Evolutionary conservation across 2,329 filamentous ascomycete species (phyloP).

Genomic region (Sporothrix luriei): DNA sequence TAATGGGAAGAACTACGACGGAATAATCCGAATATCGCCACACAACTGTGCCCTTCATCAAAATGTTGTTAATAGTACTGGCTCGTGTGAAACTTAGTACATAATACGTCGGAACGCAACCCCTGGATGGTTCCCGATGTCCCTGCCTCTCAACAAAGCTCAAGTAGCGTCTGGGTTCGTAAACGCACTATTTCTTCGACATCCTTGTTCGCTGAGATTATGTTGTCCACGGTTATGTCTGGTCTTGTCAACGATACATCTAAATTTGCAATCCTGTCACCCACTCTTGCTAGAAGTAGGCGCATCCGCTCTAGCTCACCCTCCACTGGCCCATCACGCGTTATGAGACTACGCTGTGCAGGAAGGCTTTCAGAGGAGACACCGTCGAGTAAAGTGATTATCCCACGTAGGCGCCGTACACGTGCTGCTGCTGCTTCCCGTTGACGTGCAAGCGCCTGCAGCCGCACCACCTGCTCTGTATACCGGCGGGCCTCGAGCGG

Average conservation of each 20-base stretch:
- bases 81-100: not conserved
- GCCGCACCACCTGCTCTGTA: constrained; percentile 51
- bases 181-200: constrained; percentile 47
- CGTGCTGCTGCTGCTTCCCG: constrained; percentile 44
- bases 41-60: too few relatives aligned
- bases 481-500: constrained; percentile 57
- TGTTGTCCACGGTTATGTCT: not conserved
- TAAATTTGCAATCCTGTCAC: constrained; percentile 53
- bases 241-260: not conserved
- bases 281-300: constrained; percentile 62
- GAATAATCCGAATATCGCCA: too few relatives aligned
- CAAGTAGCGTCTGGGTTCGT: constrained; percentile 50
- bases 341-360: constrained; percentile 68
- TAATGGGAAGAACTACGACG: too few relatives aligned
- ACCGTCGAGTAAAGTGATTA: constrained; percentile 56
- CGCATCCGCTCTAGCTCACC: constrained; percentile 68
- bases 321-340: constrained; percentile 65
- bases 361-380: constrained; percentile 42
- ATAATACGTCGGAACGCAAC: not conserved
- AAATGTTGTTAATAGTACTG: not conserved
- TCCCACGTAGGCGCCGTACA: constrained; percentile 52
- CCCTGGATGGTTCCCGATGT: not conserved
- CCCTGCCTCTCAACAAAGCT: constrained; percentile 39
- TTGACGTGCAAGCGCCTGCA: constrained; percentile 55
- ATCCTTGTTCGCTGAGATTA: constrained; percentile 18